phyloP scores from a whole-genome alignment of 2,329 filamentous ascomycete genomes.

The Fusarium drepaniforme region DNA sequence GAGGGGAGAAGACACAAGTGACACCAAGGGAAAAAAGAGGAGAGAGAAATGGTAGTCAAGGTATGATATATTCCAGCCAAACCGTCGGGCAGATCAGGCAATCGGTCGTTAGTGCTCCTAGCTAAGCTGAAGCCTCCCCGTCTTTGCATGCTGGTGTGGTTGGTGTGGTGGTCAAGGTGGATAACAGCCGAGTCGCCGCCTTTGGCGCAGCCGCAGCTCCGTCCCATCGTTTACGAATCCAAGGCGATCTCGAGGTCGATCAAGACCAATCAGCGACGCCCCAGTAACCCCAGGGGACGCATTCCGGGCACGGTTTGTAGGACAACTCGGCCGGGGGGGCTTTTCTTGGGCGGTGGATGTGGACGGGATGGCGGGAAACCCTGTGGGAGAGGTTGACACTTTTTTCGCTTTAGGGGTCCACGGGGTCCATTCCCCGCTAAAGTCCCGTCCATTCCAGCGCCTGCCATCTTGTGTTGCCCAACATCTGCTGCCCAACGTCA shows the following conservation, averaged over 20 bases:
- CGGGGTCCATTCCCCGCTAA: slow-evolving; percentile 23
- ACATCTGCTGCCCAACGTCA: slow-evolving; percentile 2
- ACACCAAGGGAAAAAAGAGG: not conserved
- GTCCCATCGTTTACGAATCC: slow-evolving; percentile 5
- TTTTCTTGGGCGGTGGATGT: not conserved
- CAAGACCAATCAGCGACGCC: slow-evolving; percentile 30
- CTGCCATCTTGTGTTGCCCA: not conserved
- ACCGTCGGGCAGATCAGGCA: slow-evolving; percentile 9
- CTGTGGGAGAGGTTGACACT: not conserved
- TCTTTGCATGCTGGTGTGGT: slow-evolving; percentile 33
- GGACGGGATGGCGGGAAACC: slow-evolving; percentile 6
- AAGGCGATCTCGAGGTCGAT: slow-evolving; percentile 4
- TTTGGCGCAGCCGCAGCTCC: slow-evolving; percentile 29
- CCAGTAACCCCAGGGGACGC: slow-evolving; percentile 9
- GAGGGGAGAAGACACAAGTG: slow-evolving; percentile 7
- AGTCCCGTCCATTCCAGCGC: slow-evolving; percentile 6
- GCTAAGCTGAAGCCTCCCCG: slow-evolving; percentile 27
- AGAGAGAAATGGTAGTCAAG: slow-evolving; percentile 17
- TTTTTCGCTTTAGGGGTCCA: slow-evolving; percentile 34
- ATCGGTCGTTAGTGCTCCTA: slow-evolving; percentile 16
- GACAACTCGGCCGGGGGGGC: slow-evolving; percentile 20
- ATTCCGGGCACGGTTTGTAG: slow-evolving; percentile 5
- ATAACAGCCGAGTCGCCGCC: slow-evolving; percentile 25
- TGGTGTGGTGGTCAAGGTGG: slow-evolving; percentile 34
- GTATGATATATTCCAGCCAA: slow-evolving; percentile 20